Conservation (phyloP, 345 rosid species). For the Eucalyptus marginata region DNA sequence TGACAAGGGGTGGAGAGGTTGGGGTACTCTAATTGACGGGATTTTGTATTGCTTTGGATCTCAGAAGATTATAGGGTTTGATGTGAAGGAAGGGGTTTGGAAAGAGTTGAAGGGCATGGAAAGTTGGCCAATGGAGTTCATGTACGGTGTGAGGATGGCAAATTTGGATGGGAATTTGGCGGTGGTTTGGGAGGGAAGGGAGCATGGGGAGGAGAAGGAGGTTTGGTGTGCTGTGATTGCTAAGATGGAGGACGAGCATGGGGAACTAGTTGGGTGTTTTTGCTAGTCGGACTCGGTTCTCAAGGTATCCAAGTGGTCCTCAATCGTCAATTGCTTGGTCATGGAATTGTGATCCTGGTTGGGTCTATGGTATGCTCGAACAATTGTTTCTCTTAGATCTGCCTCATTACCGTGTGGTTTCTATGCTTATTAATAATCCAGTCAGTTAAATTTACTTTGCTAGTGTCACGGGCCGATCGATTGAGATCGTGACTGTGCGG, state of each 20-base stretch:
- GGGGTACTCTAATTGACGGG: slow-evolving; percentile 58
- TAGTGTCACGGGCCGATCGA: no score
- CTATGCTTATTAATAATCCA: background rate
- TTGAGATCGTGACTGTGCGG: fast-evolving
- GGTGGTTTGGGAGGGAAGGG: slow-evolving; percentile 74
- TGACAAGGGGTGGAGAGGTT: slow-evolving; percentile 76
- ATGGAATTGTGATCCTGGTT: slow-evolving; percentile 27
- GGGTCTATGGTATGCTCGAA: background rate
- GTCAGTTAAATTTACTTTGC: background rate
- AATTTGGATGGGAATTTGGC: slow-evolving; percentile 69
- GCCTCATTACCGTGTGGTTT: background rate
- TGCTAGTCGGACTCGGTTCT: slow-evolving; percentile 42
- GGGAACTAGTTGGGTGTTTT: slow-evolving; percentile 50
- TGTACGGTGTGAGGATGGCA: slow-evolving; percentile 68
- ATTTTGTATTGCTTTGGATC: slow-evolving; percentile 57
- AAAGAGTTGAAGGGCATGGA: slow-evolving; percentile 49
- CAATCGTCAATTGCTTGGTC: slow-evolving; percentile 51
- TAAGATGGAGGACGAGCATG: slow-evolving; percentile 25
- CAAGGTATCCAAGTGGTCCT: slow-evolving; percentile 31
- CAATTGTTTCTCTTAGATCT: background rate
- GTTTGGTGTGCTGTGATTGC: slow-evolving; percentile 63
- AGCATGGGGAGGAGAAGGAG: slow-evolving; percentile 34
- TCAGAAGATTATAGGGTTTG: slow-evolving; percentile 65
- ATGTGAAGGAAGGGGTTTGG: slow-evolving; percentile 34
- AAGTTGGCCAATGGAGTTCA: slow-evolving; percentile 42